Evolutionary conservation across 495 filamentous ascomycete genomes (phyloP), one percentile per base, ranked within the genome.

Genomic region (Penicillium simplicissimum): DNA sequence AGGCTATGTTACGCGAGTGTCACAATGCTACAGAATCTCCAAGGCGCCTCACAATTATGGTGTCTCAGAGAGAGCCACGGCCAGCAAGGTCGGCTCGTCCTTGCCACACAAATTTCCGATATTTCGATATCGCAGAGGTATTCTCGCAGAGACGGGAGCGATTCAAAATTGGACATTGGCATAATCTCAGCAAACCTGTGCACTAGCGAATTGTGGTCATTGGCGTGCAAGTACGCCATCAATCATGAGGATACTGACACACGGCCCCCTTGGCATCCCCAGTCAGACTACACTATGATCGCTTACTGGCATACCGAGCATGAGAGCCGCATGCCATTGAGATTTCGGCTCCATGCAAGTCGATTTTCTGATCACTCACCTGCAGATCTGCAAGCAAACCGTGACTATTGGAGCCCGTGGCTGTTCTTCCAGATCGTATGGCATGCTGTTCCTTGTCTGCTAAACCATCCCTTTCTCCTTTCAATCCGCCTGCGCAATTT

Each of bases 361-460:
- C 67, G 72, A 14, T 79, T 81, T 49, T 73, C 72, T 33, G 71
- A 76, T 11, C 63, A 70, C 37, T 61, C 72, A 1, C 49, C 68
- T 0, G 66, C 66, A 3, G 70, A 76, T 14, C 62, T 81, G 23
- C 66, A 77, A 19, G 58, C 69, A 13, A 67, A 70, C 56, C 71
- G 78, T 4, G 72, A 75, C 36, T 80, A 78, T 55, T 81, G 78
- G 77, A 72, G 71, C 0, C 77, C 78, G 11, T 81, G 76, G 76
- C 57, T 81, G 9, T 79, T 78, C 43, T 68, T 76, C 23, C 78
- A 81, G 56, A 65, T 79, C 5, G 60, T 72, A 1, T 81, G 73
- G 65, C 76, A 78, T 63, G 72, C 78, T 3, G 75, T 79, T 17
- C 71, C 76, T 4, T 78, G 74, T 57, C 51, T 81, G 2, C 60